A percentile compares a stretch with the other conserved stretches of the same genome.
Conservation (phyloP, 805 yeast genomes). For the Saccharomycopsis fermentans region DNA sequence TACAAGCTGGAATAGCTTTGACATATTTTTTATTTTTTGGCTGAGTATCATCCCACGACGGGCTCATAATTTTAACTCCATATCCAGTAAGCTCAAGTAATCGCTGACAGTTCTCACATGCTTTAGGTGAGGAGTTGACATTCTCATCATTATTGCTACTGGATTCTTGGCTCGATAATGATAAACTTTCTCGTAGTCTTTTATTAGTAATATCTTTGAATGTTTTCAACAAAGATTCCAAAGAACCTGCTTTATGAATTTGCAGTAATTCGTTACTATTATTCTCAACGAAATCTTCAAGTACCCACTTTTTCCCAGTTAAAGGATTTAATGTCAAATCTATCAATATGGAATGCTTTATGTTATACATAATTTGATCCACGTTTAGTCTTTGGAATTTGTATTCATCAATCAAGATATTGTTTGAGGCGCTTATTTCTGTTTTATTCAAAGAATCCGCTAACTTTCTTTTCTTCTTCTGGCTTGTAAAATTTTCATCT, state of each 20-base stretch:
- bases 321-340: slow-evolving; percentile 15
- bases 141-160: not conserved
- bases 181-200: not conserved
- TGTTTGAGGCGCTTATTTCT: not conserved
- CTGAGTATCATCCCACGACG: slow-evolving; percentile 14
- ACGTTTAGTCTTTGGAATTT: slow-evolving; percentile 4
- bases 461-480: not conserved
- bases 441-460: not conserved
- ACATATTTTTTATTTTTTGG: not conserved
- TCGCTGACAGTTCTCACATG: slow-evolving; percentile 10
- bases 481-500: not conserved
- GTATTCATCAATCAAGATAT: not conserved
- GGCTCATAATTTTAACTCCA: slow-evolving; percentile 11
- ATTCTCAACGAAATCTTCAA: slow-evolving; percentile 14
- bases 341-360: not conserved
- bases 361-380: slow-evolving; percentile 7
- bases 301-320: slow-evolving; percentile 14
- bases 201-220: not conserved
- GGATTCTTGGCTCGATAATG: not conserved
- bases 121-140: not conserved
- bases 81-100: slow-evolving; percentile 7
- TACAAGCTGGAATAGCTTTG: not conserved
- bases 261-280: not conserved
- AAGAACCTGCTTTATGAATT: not conserved
- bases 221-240: not conserved